Evolutionary conservation across 1,139 yeast species (phyloP), one percentile per base, ranked within the genome.

Genomic region (Meyerozyma sp.): DNA sequence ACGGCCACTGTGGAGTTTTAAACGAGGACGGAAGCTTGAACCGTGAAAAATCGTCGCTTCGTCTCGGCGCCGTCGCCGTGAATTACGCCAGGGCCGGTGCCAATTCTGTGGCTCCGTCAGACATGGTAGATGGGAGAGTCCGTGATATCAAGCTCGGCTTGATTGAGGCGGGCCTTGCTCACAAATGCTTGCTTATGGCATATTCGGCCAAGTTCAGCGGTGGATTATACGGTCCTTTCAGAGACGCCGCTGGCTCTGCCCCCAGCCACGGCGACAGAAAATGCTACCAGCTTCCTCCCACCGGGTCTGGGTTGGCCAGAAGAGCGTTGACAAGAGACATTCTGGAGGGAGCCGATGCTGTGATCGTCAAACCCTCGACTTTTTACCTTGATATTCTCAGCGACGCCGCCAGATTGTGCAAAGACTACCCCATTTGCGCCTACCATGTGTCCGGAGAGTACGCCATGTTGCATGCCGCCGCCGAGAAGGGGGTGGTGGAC

Each of bases 381-480:
- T 93, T 93, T 64, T 93, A 91, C 63, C 75, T 93, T 57, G 99
- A 93, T 62, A 77, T 93, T 46, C 84, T 93, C 62, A 75, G 84
- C 48, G 97, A 93, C 59, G 96, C 98, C 1, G 75, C 93, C 35
- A 82, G 78, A 55, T 75, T 91, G 44, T 88, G 96, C 61, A 66
- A 73, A 44, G 94, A 93, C 62, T 80, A 85, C 55, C 98, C 98
- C 26, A 73, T 93, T 42, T 90, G 96, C 60, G 94, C 95, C 23
- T 93, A 93, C 65, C 98, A 94, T 63, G 99, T 93, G 28, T 82
- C 94, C 63, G 99, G 99, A 40, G 99, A 93, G 66, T 93, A 81
- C 61, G 97, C 98, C 41, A 93, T 94, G 98, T 70, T 93, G 51
- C 96, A 91, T 61, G 98, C 98, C 8, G 98, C 97, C 42, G 98